Percentiles rank a stretch among this genome's conserved stretches.
These are phyloP conservation scores for Bruguiera parviflora DNA, from an alignment of 345 rosid genomes.

Conservation along the genomic window DNA sequence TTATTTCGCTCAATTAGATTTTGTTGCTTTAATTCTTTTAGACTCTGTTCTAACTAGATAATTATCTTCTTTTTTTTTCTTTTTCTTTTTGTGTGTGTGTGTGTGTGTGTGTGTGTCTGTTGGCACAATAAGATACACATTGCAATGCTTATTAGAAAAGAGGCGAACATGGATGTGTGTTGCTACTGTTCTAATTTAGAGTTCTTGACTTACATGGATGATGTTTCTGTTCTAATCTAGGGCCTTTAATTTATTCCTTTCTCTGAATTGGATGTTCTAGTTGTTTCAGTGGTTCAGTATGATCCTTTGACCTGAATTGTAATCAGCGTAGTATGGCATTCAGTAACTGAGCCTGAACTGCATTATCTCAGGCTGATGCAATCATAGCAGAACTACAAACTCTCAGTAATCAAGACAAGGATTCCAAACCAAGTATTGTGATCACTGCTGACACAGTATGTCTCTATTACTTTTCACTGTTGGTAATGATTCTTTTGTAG, in stretches of 20 bases:
- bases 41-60: background rate
- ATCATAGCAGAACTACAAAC: constrained; percentile 43
- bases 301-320: background rate
- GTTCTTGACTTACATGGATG: too few species aligned
- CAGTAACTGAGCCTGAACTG: constrained; percentile 28
- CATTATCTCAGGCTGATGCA: constrained; percentile 68
- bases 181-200: too few species aligned
- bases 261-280: background rate
- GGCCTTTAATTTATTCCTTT: background rate
- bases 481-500: constrained; percentile 8
- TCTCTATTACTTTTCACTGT: constrained; percentile 21
- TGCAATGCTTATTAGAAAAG: too few species aligned
- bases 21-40: background rate
- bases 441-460: constrained; percentile 78
- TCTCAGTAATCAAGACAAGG: constrained; percentile 27
- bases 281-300: background rate
- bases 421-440: constrained; percentile 42
- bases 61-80: background rate
- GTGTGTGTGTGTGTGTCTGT: too few species aligned
- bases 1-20: background rate
- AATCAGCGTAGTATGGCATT: constrained; percentile 4
- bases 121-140: too few species aligned
- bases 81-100: too few species aligned
- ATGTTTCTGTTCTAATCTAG: too few species aligned
- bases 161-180: too few species aligned